Evolutionary conservation across 2,329 filamentous ascomycete genomes (phyloP), one percentile per base, ranked within the genome.

Genomic region (Diaporthe caulivora): DNA sequence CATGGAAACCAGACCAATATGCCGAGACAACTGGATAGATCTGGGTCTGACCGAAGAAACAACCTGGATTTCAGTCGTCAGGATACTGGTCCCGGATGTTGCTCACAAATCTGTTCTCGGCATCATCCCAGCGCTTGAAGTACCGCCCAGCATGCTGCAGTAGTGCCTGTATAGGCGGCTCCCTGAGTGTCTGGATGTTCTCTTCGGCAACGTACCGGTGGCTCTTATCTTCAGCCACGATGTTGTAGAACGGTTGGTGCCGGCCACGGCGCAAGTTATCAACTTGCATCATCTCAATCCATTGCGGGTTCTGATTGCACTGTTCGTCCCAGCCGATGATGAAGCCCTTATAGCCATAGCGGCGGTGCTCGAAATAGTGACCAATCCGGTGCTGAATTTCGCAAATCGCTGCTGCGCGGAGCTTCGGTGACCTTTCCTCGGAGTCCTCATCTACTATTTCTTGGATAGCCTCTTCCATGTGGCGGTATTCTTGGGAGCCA

Each of bases 121-220:
- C 79, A 2, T 79, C 77, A 79, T 92, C 89, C 87, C 89, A 93
- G 47, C 91, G 84, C 79, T 91, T 92, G 79, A 93, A 93, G 78
- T 91, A 89, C 74, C 87, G 87, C 0, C 92, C 92, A 10, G 91
- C 90, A 68, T 90, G 80, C 51, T 80, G 79, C 76, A 88, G 81
- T 72, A 92, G 82, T 6, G 84, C 80, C 15, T 85, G 82, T 1
- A 84, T 82, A 1, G 87, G 84, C 26, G 80, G 75, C 8, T 83
- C 84, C 13, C 75, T 73, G 21, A 87, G 79, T 9, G 84, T 76
- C 29, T 84, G 77, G 68, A 93, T 91, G 76, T 93, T 93, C 81
- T 93, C 92, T 78, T 92, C 89, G 0, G 92, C 92, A 5, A 93
- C 91, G 78, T 93, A 93, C 40, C 91, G 86, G 21, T 87, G 83